These are phyloP conservation scores for Torulaspora franciscae DNA, from an alignment of 805 yeast species.

Conservation along the genomic window DNA sequence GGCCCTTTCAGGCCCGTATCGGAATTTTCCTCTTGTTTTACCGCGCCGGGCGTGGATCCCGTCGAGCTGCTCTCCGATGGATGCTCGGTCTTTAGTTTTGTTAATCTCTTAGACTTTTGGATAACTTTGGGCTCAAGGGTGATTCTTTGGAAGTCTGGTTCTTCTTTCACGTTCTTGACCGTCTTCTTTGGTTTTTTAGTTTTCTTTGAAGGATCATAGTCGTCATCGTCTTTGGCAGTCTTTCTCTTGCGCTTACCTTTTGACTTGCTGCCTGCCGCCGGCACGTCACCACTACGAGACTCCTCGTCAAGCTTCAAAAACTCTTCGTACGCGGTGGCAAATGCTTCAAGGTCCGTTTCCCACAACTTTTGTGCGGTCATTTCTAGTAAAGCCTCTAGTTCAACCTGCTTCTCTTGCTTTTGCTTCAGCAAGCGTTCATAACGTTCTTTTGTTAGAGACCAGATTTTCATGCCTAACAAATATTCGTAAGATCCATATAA, in stretches of 20 bases:
- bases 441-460: constrained; percentile 88
- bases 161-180: constrained; percentile 26
- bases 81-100: constrained; percentile 26
- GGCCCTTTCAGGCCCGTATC: constrained; percentile 1
- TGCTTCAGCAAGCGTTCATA: constrained; percentile 76
- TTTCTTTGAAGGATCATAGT: constrained; percentile 26
- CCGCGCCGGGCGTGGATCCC: constrained; percentile 6
- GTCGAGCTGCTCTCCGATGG: constrained; percentile 8
- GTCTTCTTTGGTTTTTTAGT: constrained; percentile 23
- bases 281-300: constrained; percentile 48
- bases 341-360: constrained; percentile 75
- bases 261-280: constrained; percentile 43
- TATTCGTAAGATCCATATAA: constrained; percentile 73
- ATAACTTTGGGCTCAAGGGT: constrained; percentile 27
- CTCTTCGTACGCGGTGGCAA: constrained; percentile 58
- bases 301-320: constrained; percentile 64
- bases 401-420: constrained; percentile 64
- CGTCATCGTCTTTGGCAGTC: constrained; percentile 33
- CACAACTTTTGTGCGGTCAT: constrained; percentile 83
- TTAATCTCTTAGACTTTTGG: constrained; percentile 22
- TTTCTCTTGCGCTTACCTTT: constrained; percentile 33
- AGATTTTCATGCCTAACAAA: constrained; percentile 83
- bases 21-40: constrained; percentile 8
- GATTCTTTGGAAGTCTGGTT: constrained; percentile 27
- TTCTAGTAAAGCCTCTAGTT: constrained; percentile 59